phyloP scores from a whole-genome alignment of 78 protist genomes.

The Dictyostelium intermedium region DNA sequence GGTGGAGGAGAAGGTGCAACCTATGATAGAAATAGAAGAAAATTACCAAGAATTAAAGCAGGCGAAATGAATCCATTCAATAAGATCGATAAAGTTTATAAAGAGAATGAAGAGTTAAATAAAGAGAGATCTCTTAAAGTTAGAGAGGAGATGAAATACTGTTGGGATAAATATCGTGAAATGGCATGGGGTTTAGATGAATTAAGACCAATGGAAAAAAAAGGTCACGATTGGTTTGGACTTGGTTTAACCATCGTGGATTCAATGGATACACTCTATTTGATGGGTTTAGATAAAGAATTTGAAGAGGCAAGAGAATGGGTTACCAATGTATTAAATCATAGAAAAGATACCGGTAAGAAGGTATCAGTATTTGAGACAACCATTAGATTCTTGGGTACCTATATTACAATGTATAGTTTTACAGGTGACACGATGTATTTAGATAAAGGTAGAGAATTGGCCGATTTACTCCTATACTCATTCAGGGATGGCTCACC shows the following conservation, averaged over 20 bases:
- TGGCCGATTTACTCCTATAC: constrained; percentile 72
- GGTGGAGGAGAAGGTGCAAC: background rate
- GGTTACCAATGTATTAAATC: constrained; percentile 5
- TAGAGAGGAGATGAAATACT: constrained; percentile 38
- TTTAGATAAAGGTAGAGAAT: constrained; percentile 82
- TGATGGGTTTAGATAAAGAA: background rate
- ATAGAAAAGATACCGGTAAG: background rate
- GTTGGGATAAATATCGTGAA: constrained; percentile 73
- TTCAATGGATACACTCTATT: constrained; percentile 79
- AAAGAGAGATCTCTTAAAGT: constrained; percentile 2
- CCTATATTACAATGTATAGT: constrained; percentile 84
- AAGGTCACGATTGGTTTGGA: constrained; percentile 60
- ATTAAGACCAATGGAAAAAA: background rate
- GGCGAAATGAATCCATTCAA: background rate
- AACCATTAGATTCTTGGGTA: constrained; percentile 91
- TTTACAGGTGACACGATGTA: constrained; percentile 80
- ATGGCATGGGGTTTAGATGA: constrained; percentile 13
- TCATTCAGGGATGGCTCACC: constrained; percentile 42
- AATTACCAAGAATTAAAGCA: background rate
- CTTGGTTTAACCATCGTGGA: constrained; percentile 83
- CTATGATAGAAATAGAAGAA: background rate
- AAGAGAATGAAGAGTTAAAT: background rate
- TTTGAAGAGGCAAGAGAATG: background rate
- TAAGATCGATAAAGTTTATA: background rate
- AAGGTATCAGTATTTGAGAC: constrained; percentile 88